Evolutionary conservation across 1,284 basidiomycete genomes (phyloP).

Genomic region (Trichosporon asahii): DNA sequence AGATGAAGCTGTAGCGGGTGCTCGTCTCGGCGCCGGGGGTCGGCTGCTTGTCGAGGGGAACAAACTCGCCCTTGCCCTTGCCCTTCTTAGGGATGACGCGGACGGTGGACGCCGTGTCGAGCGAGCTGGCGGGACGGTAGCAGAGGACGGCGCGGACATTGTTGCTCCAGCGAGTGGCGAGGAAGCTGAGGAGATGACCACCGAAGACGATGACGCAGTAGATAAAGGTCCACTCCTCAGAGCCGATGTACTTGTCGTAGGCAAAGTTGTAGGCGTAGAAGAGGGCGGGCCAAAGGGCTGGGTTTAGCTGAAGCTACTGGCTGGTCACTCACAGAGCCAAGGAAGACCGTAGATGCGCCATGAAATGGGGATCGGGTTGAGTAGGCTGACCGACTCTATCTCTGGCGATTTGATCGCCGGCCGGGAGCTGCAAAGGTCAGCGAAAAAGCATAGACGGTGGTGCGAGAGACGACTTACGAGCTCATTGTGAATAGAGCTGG

Average conservation of each 20-base stretch:
- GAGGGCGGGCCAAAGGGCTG: constrained; percentile 75
- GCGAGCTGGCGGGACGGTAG: constrained; percentile 61
- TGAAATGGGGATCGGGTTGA: constrained; percentile 72
- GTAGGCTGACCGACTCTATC: constrained; percentile 75
- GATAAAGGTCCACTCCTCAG: constrained; percentile 95
- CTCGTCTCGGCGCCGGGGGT: constrained; percentile 52
- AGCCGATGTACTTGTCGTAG: constrained; percentile 86
- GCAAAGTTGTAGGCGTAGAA: constrained; percentile 81
- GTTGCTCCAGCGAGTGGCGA: constrained; percentile 87
- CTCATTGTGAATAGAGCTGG: constrained; percentile 7
- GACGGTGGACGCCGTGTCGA: constrained; percentile 74
- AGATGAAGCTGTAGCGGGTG: constrained; percentile 79
- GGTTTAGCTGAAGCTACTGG: background rate
- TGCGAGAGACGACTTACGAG: background rate
- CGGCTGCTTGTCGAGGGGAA: constrained; percentile 66
- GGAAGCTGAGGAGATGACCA: constrained; percentile 87
- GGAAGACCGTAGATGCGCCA: constrained; percentile 79
- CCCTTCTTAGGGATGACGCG: constrained; percentile 80
- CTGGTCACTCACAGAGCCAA: constrained; percentile 54
- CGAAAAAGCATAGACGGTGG: background rate
- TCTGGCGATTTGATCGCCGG: constrained; percentile 69
- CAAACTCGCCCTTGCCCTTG: constrained; percentile 88
- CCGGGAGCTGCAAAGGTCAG: constrained; percentile 16
- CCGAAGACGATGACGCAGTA: constrained; percentile 79
- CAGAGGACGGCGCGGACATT: constrained; percentile 74